Conservation (phyloP, 208 protist species). For the Trichomonas tenax region DNA sequence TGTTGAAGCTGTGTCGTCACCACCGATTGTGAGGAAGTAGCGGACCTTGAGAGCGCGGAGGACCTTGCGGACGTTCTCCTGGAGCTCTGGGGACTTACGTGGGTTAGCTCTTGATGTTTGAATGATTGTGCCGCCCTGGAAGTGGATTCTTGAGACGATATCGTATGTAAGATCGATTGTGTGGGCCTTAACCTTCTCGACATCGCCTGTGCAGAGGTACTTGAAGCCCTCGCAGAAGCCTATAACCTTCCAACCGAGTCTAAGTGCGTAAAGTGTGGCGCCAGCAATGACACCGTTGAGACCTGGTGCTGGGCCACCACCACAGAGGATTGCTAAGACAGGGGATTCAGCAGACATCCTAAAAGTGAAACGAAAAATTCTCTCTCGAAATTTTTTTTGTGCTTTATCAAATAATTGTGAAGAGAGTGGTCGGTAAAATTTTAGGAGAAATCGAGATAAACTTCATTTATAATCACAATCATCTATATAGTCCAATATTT, state of each 20-base stretch:
- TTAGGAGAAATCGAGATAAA: too few relatives aligned
- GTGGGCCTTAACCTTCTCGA: not conserved
- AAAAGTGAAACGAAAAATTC: not conserved
- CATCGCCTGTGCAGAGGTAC: not conserved
- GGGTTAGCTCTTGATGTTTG: not conserved
- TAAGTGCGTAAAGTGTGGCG: not conserved
- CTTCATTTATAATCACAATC: too few relatives aligned
- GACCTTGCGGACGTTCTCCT: not conserved
- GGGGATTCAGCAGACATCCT: not conserved
- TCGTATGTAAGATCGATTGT: not conserved
- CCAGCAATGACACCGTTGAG: not conserved
- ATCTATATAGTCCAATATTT: too few relatives aligned
- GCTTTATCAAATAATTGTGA: too few relatives aligned
- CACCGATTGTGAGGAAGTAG: conserved; percentile 3
- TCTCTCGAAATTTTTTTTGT: not conserved
- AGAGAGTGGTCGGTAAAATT: too few relatives aligned
- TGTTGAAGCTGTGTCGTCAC: not conserved
- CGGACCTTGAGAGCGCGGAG: not conserved
- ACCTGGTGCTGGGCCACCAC: not conserved
- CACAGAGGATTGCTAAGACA: not conserved
- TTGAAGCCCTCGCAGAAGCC: not conserved
- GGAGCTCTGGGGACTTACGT: not conserved
- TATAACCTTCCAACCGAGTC: not conserved
- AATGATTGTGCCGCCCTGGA: not conserved
- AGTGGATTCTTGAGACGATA: not conserved